A percentile compares a stretch with the other conserved stretches of the same genome.
phyloP scores from a whole-genome alignment of 1,284 basidiomycete species.

The Boletellus deceptivus region DNA sequence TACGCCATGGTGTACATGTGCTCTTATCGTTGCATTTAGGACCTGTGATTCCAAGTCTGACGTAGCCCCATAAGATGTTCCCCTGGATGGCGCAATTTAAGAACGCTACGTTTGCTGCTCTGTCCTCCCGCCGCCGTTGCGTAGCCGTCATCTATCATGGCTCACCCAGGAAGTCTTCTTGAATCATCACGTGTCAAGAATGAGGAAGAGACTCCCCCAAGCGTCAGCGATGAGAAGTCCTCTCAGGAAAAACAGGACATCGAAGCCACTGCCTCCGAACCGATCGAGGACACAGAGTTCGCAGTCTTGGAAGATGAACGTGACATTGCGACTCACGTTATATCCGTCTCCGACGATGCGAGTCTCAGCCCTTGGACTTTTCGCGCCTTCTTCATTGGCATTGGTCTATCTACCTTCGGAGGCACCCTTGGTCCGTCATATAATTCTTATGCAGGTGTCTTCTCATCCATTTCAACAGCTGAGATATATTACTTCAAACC shows the following conservation, averaged over 20 bases:
- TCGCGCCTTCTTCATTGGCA: conserved; percentile 54
- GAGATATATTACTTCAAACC: conserved; percentile 67
- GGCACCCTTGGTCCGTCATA: conserved; percentile 42
- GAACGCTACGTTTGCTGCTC: background rate
- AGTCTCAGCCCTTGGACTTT: conserved; percentile 56
- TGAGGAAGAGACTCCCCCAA: conserved; percentile 3
- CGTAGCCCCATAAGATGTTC: too few species aligned
- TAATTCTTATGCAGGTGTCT: background rate
- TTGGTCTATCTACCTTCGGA: conserved; percentile 59
- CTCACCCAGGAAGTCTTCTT: background rate
- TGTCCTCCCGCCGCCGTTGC: background rate
- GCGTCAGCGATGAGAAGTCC: conserved; percentile 34
- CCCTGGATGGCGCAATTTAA: background rate
- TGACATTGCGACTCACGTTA: conserved; percentile 51
- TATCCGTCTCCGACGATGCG: conserved; percentile 55
- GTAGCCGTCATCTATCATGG: conserved; percentile 11
- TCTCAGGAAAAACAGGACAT: conserved; percentile 32
- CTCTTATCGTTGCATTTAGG: too few species aligned
- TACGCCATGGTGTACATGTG: too few species aligned
- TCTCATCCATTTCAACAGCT: conserved; percentile 19
- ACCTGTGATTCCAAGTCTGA: too few species aligned
- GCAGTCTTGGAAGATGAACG: conserved; percentile 41
- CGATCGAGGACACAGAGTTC: conserved; percentile 12
- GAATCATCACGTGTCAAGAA: background rate
- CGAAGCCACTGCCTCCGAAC: conserved; percentile 31